Evolutionary conservation across 2,329 filamentous ascomycete genomes (phyloP).

Genomic region (Golovinomyces cichoracearum): DNA sequence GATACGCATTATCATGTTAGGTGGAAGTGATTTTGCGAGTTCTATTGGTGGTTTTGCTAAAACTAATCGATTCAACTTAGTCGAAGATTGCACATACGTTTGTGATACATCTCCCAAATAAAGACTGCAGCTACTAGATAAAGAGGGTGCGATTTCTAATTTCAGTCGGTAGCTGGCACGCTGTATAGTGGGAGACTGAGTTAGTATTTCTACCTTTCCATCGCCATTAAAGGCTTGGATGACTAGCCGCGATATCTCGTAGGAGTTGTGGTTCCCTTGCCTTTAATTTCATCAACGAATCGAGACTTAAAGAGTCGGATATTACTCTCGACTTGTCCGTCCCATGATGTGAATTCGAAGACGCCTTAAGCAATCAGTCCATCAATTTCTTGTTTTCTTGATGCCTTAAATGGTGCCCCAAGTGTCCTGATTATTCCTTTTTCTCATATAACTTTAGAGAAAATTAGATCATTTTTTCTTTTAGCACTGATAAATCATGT

Average conservation of each 20-base stretch:
- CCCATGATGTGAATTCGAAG: neutral
- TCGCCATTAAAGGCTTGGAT: conserved; percentile 4
- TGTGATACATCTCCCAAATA: conserved; percentile 3
- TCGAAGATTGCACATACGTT: conserved; percentile 3
- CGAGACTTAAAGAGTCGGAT: conserved; percentile 3
- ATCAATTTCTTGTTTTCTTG: neutral
- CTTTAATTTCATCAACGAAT: conserved; percentile 2
- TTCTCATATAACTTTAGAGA: no score
- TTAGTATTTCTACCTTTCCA: conserved; percentile 3
- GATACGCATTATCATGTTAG: neutral
- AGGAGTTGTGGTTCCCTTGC: neutral
- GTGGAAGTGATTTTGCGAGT: neutral
- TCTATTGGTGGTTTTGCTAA: conserved; percentile 2
- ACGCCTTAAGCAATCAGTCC: neutral
- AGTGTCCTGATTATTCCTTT: neutral
- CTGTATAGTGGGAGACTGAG: conserved; percentile 4
- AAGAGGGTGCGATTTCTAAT: conserved; percentile 2
- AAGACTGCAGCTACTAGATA: neutral
- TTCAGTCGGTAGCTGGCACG: conserved; percentile 2
- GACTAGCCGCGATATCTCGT: conserved; percentile 4
- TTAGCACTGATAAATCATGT: neutral
- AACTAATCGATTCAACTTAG: conserved; percentile 2
- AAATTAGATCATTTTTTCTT: neutral
- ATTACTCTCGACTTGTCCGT: neutral
- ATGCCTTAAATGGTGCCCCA: neutral